Evolutionary conservation across 148 eudicot species (phyloP), one percentile per base, ranked within the genome.

Genomic region (Suaeda aralocaspica): DNA sequence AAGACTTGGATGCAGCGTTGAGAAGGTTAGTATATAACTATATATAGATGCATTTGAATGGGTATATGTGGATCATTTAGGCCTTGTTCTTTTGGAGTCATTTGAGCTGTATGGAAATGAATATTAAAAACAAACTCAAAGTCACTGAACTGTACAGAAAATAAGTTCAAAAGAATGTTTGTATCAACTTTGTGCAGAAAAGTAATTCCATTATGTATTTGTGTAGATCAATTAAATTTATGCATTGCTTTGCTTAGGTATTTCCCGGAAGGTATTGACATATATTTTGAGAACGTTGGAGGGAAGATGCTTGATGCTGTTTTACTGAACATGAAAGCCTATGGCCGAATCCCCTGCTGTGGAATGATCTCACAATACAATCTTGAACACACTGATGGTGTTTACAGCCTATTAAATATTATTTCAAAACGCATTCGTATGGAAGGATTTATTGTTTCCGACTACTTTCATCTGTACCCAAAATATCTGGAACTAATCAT

Each of bases 1-100:
- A 81, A 63, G 86, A 83, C 72, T 71, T 86, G 64, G 83, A 80
- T 82, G 82, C 80, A 5, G 80, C 90, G 31, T 63, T 86, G 61
- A 80, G 72, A 65, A 82, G 81, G 87, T 86, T 14, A 52, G 79
- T 22, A 18, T 57, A 6, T 58, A 36, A 9, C 26, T 33, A 56
- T 13, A 46, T 46, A 36, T 36, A 36, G 41, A 36, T 36, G 41
- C 41, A 36, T 8, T 36, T n/a, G n/a, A n/a, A n/a, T n/a, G n/a
- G n/a, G n/a, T n/a, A n/a, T n/a, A n/a, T n/a, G n/a, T n/a, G n/a
- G n/a, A n/a, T n/a, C n/a, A n/a, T n/a, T n/a, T n/a, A n/a, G n/a
- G n/a, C n/a, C n/a, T n/a, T n/a, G n/a, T n/a, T n/a, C n/a, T n/a
- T n/a, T n/a, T n/a, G n/a, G n/a, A n/a, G n/a, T n/a, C n/a, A n/a